phyloP scores from a whole-genome alignment of 805 yeast species.

The Ogataea haglerorum region DNA sequence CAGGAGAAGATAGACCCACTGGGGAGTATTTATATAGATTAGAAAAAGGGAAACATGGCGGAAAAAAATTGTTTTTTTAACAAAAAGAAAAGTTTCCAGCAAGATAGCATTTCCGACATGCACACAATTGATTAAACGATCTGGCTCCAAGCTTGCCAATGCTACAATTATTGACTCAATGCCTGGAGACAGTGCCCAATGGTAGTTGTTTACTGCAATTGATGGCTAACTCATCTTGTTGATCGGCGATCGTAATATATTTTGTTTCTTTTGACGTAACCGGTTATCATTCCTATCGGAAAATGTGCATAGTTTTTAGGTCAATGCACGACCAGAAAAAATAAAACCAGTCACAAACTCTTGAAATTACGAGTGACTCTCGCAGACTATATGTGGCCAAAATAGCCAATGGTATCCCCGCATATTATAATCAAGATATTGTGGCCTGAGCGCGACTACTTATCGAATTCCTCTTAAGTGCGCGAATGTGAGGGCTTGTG shows the following conservation, averaged over 20 bases:
- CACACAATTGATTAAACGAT: too few species aligned
- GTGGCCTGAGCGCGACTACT: background rate
- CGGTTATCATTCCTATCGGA: conserved; percentile 2
- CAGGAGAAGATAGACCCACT: conserved; percentile 5
- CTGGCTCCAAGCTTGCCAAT: too few species aligned
- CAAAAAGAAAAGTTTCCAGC: conserved; percentile 13
- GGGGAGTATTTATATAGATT: conserved; percentile 3
- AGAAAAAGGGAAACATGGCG: conserved; percentile 10
- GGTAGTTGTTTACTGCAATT: background rate
- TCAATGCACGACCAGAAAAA: conserved; percentile 3
- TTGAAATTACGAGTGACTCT: background rate
- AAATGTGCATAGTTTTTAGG: conserved; percentile 1
- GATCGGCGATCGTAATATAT: background rate
- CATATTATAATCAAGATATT: background rate
- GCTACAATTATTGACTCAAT: background rate
- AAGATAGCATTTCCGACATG: conserved; percentile 4
- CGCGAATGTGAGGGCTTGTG: background rate
- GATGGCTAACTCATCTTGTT: background rate
- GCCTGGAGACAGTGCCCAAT: background rate
- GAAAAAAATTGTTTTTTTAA: conserved; percentile 7
- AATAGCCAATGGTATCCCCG: background rate
- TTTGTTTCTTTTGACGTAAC: conserved; percentile 10
- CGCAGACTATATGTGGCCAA: background rate
- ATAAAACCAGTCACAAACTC: conserved; percentile 8
- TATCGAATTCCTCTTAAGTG: background rate